Evolutionary conservation across 306 rosid species (phyloP).

Genomic region (Adenanthera pavonina): DNA sequence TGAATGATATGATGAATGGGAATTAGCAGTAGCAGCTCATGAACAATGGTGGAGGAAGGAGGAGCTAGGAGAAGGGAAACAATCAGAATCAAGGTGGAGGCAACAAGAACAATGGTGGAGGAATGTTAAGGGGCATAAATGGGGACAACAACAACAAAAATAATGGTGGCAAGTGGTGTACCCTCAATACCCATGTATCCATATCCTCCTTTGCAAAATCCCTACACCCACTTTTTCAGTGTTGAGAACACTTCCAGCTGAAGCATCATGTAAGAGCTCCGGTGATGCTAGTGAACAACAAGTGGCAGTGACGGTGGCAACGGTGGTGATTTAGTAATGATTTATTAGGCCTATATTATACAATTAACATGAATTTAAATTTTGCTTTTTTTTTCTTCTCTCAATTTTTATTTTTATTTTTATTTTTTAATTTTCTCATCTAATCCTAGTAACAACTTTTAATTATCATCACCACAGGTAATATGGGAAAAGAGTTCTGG

Average conservation of each 20-base stretch:
- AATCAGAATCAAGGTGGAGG: constrained; percentile 42
- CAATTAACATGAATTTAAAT: too few relatives aligned
- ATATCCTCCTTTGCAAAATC: constrained; percentile 57
- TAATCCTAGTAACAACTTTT: too few relatives aligned
- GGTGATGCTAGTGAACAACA: too few relatives aligned
- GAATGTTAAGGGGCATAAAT: not conserved
- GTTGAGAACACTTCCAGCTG: constrained; percentile 91
- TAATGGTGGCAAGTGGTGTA: constrained; percentile 33
- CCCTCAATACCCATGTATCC: constrained; percentile 45
- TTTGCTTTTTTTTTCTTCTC: too few relatives aligned
- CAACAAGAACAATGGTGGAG: constrained; percentile 28
- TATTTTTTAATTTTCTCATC: too few relatives aligned
- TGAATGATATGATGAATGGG: constrained; percentile 56
- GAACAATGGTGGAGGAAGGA: constrained; percentile 41
- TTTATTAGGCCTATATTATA: too few relatives aligned
- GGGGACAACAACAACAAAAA: constrained; percentile 39
- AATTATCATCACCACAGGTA: too few relatives aligned
- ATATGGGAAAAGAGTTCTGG: too few relatives aligned
- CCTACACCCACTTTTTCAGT: constrained; percentile 68
- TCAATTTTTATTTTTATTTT: too few relatives aligned
- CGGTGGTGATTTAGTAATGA: too few relatives aligned
- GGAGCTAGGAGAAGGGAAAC: constrained; percentile 22
- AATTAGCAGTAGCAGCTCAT: constrained; percentile 44
- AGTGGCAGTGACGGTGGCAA: not conserved
- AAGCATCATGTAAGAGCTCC: constrained; percentile 61